A percentile compares a stretch with the other conserved stretches of the same genome.
phyloP scores from a whole-genome alignment of 257 asterid genomes.

The Ajuga chamaepitys region DNA sequence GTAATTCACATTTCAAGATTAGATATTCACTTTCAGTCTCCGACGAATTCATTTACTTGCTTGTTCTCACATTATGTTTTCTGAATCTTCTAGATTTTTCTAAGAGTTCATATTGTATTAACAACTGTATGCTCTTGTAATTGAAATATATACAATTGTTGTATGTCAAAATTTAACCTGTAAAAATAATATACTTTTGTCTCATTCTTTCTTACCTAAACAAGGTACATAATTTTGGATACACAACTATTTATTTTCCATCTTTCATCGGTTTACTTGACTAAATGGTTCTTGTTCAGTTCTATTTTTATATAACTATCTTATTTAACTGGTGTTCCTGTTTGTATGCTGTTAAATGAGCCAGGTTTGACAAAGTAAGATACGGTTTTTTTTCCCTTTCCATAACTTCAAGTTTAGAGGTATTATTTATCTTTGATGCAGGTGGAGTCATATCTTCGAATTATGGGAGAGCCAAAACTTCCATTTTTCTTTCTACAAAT shows the following conservation, averaged over 20 bases:
- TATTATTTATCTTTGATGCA: conserved; percentile 24
- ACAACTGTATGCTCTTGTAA: background rate
- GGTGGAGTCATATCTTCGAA: conserved; percentile 75
- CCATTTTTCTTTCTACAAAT: conserved; percentile 87
- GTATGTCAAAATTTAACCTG: too few species aligned
- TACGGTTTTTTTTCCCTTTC: background rate
- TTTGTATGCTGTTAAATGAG: background rate
- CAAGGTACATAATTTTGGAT: background rate
- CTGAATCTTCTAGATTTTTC: background rate
- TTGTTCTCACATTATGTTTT: background rate
- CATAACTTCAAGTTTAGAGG: background rate
- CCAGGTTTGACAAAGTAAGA: background rate
- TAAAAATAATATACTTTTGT: background rate
- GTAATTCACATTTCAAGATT: background rate
- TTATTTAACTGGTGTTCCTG: background rate
- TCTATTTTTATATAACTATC: background rate
- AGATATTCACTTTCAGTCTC: background rate
- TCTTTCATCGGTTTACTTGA: too few species aligned
- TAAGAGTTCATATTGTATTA: background rate
- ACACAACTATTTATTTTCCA: background rate
- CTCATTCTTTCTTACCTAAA: background rate
- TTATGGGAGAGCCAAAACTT: conserved; percentile 77
- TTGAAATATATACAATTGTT: background rate
- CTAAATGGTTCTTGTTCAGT: too few species aligned
- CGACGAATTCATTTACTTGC: background rate